Base-by-base conservation (phyloP, 1,139 yeast genomes). In the Suhomyces taliae region DNA sequence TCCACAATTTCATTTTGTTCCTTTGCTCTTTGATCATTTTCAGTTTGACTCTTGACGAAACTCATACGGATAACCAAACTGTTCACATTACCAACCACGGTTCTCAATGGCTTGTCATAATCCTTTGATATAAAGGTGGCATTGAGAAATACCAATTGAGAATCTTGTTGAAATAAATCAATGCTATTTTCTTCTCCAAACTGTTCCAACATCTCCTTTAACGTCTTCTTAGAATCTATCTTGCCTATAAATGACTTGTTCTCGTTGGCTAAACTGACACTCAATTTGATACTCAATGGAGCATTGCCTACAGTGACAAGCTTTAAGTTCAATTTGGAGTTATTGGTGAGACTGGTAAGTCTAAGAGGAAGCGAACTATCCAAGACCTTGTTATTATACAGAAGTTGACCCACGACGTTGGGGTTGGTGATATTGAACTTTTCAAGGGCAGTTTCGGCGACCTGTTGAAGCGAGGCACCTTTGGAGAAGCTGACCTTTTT, bases 291-390 rank as follows among this genome's bases (percentile, higher is more conserved):
- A 12, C 48, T 52, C 12, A 53, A 44, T 8, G 45, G 46, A 8
- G 32, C 43, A 6, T 27, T 40, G 9, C 37, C 46, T 8, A 40
- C 52, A 12, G 54, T 52, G 8, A 54, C 57, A 14, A 62, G 47
- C 47, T 59, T 59, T 31, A 66, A 53, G 27, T 54, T 55, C 34
- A 75, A 53, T 45, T 64, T 68, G 15, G 68, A 57, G 54, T 66
- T 74, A 46, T 68, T 72, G 31, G 64, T 51, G 24, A 74, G 56
- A 29, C 59, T 62, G 7, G 75, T 65, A 44, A 70, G 61, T 41
- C 76, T 57, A 12, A 74, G 51, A 0, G 76, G 72, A 32, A 69
- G 56, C 11, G 70, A 53, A 1, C 58, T 51, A 47, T 74, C 78
- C 27, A 74, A 52, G 12, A 50, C 56, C 49, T 71, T 72, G 46